These are phyloP conservation scores for Trematosphaeria pertusa DNA, from an alignment of 2,329 filamentous ascomycete species.

Conservation along the genomic window DNA sequence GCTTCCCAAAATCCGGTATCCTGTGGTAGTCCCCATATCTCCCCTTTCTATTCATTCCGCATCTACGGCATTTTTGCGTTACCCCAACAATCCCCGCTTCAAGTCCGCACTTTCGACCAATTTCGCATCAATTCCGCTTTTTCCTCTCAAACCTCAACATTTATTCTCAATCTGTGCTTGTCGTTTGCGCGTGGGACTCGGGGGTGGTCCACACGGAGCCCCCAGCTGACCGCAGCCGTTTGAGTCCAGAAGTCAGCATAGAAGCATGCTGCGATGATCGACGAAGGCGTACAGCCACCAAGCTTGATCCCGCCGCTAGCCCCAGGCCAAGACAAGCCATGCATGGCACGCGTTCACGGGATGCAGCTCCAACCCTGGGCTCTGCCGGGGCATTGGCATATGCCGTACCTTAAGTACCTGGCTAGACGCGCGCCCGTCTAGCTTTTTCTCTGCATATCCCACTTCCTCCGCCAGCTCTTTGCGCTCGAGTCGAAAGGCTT, in stretches of 20 bases:
- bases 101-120: not conserved
- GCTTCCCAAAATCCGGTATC: too few species aligned
- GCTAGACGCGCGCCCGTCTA: constrained; percentile 1
- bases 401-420: constrained; percentile 29
- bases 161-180: too few species aligned
- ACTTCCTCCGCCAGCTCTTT: not conserved
- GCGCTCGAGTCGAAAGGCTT: too few species aligned
- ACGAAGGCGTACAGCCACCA: constrained; percentile 33
- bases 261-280: constrained; percentile 25
- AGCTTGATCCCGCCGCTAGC: constrained; percentile 34
- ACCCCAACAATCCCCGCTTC: constrained; percentile 13
- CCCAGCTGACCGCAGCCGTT: too few species aligned
- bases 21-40: not conserved
- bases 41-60: constrained; percentile 11
- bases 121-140: not conserved
- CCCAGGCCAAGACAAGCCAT: constrained; percentile 26
- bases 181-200: too few species aligned
- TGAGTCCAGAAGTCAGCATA: not conserved
- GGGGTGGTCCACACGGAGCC: too few species aligned
- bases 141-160: not conserved
- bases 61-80: constrained; percentile 23
- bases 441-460: constrained; percentile 27
- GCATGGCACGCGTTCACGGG: constrained; percentile 16
- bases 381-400: constrained; percentile 14
- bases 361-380: constrained; percentile 22